Evolutionary conservation across 225 moss, liverwort and hornwort species (phyloP).

Genomic region (Bryoerythrophyllum caledonicum): DNA sequence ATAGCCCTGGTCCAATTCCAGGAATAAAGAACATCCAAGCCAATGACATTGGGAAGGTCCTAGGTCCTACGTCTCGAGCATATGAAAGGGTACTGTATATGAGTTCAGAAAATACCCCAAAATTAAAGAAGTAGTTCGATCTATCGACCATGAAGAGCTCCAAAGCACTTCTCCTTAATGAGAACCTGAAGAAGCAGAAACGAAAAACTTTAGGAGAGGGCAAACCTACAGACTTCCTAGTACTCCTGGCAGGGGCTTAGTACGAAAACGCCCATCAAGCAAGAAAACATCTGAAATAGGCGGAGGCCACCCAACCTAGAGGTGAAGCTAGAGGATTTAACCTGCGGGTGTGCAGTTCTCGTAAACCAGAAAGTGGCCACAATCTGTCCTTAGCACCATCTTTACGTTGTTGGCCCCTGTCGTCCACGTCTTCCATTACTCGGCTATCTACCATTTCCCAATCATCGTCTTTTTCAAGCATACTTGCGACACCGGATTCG

Average conservation of each 20-base stretch:
- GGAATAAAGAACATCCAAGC: neutral
- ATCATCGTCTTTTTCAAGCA: conserved; percentile 62
- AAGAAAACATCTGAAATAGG: conserved; percentile 9
- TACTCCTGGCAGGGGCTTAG: neutral
- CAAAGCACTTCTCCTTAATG: conserved; percentile 80
- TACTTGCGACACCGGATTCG: conserved; percentile 68
- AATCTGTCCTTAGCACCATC: conserved; percentile 86
- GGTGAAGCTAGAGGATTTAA: conserved; percentile 22
- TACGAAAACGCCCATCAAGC: neutral
- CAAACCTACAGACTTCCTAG: neutral
- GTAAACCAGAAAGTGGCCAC: conserved; percentile 79
- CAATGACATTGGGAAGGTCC: neutral
- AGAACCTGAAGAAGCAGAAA: conserved; percentile 50
- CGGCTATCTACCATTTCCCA: conserved; percentile 54
- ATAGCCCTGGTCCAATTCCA: conserved; percentile 9
- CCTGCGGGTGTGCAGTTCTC: conserved; percentile 93
- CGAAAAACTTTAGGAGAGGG: neutral
- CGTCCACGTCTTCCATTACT: conserved; percentile 47
- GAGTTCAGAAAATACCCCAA: conserved; percentile 62
- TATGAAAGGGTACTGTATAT: neutral
- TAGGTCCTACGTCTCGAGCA: conserved; percentile 1
- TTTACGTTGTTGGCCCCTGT: conserved; percentile 61
- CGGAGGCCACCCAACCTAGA: neutral
- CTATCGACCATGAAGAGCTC: conserved; percentile 97
- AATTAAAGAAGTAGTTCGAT: conserved; percentile 88